A percentile compares a stretch with the other conserved stretches of the same genome.
phyloP scores from a whole-genome alignment of 164 flowering plant species.

The Vitis rupestris region DNA sequence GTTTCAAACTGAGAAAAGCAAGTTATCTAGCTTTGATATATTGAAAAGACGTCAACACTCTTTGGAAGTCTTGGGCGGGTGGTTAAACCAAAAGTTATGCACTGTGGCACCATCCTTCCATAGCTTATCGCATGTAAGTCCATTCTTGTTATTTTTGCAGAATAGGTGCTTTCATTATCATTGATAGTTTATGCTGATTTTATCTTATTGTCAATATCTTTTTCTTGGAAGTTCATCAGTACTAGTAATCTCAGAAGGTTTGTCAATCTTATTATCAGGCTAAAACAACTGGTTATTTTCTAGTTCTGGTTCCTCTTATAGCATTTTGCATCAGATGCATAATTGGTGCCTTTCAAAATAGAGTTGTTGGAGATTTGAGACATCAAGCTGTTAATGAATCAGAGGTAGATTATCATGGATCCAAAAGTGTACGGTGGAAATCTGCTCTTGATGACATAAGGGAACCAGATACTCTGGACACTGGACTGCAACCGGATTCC shows the following conservation, averaged over 20 bases:
- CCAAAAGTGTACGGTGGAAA: slow-evolving; percentile 44
- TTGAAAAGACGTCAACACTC: slow-evolving; percentile 11
- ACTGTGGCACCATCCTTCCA: slow-evolving; percentile 15
- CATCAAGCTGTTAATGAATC: slow-evolving; percentile 18
- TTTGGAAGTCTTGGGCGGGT: slow-evolving; percentile 4
- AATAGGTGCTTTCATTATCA: not conserved
- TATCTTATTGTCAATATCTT: slow-evolving; percentile 5
- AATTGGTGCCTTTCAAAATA: slow-evolving; percentile 27
- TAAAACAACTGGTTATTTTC: slow-evolving; percentile 47
- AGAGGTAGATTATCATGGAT: slow-evolving; percentile 16
- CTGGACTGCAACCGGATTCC: slow-evolving; percentile 25
- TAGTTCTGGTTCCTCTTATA: slow-evolving; percentile 54
- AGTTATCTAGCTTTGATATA: not conserved
- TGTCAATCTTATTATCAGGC: slow-evolving; percentile 46
- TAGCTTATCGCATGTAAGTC: slow-evolving; percentile 26
- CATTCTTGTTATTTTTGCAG: slow-evolving; percentile 1
- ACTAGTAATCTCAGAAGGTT: slow-evolving; percentile 23
- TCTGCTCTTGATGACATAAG: slow-evolving; percentile 37
- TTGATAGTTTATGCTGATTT: slow-evolving; percentile 2
- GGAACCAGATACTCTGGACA: slow-evolving; percentile 30
- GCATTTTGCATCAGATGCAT: slow-evolving; percentile 59
- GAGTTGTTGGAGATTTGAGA: slow-evolving; percentile 18
- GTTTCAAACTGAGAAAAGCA: slow-evolving; percentile 14
- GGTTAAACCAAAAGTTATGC: slow-evolving; percentile 9
- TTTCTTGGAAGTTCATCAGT: slow-evolving; percentile 8